Conservation (phyloP, 208 protist genomes). For the Polymyxa betae region DNA sequence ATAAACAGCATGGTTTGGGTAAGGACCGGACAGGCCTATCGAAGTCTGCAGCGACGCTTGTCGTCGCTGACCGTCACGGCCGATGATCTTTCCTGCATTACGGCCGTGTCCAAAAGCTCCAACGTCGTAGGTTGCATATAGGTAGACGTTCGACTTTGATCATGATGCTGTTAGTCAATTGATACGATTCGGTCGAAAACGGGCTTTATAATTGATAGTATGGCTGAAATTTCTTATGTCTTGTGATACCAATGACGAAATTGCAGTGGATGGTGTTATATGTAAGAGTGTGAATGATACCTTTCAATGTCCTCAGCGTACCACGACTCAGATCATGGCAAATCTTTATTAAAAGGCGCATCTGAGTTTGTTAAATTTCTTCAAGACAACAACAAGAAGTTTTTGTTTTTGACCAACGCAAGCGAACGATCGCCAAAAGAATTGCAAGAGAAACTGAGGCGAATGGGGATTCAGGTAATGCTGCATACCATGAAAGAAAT, state of each 20-base stretch:
- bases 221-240: not conserved
- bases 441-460: not conserved
- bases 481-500: not conserved
- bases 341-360: not conserved
- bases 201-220: constrained; percentile 44
- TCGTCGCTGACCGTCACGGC: not conserved
- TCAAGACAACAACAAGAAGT: constrained; percentile 2
- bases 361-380: constrained; percentile 36
- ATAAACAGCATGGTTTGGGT: too few relatives aligned
- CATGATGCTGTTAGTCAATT: not conserved
- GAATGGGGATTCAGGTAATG: constrained; percentile 14
- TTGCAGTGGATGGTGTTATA: constrained; percentile 22
- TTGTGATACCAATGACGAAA: not conserved
- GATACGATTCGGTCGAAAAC: not conserved
- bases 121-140: not conserved
- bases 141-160: not conserved
- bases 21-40: too few relatives aligned
- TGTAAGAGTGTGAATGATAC: not conserved
- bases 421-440: constrained; percentile 43
- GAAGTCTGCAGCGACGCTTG: too few relatives aligned
- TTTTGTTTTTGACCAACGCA: constrained; percentile 46
- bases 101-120: not conserved
- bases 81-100: not conserved
- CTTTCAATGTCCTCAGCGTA: not conserved
- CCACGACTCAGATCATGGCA: not conserved